Evolutionary conservation across 805 yeast genomes (phyloP), one percentile per base, ranked within the genome.

Genomic region (Komagataella populi): DNA sequence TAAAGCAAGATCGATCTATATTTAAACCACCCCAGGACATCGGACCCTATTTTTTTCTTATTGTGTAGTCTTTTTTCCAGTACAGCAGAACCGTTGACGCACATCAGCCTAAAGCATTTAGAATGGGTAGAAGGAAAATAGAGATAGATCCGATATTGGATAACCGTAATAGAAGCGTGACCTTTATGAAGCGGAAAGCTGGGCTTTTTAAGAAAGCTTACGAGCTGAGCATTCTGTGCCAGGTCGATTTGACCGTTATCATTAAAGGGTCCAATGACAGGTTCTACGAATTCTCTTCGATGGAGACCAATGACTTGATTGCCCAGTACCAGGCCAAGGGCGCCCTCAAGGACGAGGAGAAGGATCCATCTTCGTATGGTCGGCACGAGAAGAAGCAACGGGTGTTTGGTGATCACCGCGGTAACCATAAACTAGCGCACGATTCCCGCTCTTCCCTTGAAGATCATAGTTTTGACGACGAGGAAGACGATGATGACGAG

Each of bases 91-190:
- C 39, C 39, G 39, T 30, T 30, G 39, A 30, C 39, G 39, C 39
- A 30, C n/a, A 30, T 14, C 39, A 30, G 14, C 14, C 8, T 30
- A 10, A 30, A 30, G 39, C 10, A 30, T 30, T 14, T 12, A 30
- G 6, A 49, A 93, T 91, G 99, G 99, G 99, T 51, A 84, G 99
- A 74, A 84, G 97, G 70, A 93, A 91, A 67, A 91, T 91, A 57
- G 93, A 86, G 55, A 91, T 91, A 59, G 81, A 87, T 67, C 98
- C 98, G 44, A 81, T 91, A 53, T 71, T 81, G 10, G 96, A 91
- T 59, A 97, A 91, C 65, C 74, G 98, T 52, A 91, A 89, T 67
- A 67, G 87, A 52, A 80, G 85, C 4, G 87, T 83, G 17, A 91
- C 99, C 0, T 93, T 91, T 65, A 87, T 87, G 55, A 91, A 91